Conservation (phyloP, 2,329 filamentous ascomycete species). For the Aspergillus brasiliensis region DNA sequence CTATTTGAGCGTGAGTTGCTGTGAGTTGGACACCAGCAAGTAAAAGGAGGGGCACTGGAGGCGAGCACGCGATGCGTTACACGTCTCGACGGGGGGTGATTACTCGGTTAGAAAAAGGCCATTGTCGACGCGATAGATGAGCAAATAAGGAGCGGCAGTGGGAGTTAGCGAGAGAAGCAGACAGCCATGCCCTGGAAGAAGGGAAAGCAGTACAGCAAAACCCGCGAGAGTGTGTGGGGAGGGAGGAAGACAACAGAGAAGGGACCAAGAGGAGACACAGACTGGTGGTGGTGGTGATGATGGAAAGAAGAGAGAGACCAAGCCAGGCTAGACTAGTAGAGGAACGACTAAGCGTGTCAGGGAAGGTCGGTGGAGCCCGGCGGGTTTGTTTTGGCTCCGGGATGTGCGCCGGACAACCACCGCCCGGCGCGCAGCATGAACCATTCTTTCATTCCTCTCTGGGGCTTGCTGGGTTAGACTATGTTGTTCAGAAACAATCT, state of each 20-base stretch:
- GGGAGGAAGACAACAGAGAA: neutral
- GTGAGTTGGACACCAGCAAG: slow-evolving; percentile 19
- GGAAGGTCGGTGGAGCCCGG: slow-evolving; percentile 35
- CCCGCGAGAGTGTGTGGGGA: slow-evolving; percentile 3
- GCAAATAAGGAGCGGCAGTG: slow-evolving; percentile 18
- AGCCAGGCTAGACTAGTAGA: slow-evolving; percentile 3
- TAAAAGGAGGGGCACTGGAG: slow-evolving; percentile 36
- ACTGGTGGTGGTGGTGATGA: slow-evolving; percentile 17
- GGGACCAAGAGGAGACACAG: slow-evolving; percentile 1
- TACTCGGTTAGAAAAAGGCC: slow-evolving; percentile 29
- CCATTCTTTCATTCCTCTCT: slow-evolving; percentile 26
- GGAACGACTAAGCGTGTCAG: slow-evolving; percentile 25
- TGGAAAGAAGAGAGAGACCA: slow-evolving; percentile 16
- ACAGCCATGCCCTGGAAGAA: slow-evolving; percentile 9
- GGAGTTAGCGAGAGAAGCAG: slow-evolving; percentile 13
- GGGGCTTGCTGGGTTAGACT: slow-evolving; percentile 23
- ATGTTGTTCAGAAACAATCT: neutral
- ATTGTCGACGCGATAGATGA: slow-evolving; percentile 28
- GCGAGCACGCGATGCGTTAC: slow-evolving; percentile 44
- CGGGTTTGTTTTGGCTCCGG: slow-evolving; percentile 40
- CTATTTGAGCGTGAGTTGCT: slow-evolving; percentile 20
- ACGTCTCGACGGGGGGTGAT: slow-evolving; percentile 33
- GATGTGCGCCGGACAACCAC: slow-evolving; percentile 40
- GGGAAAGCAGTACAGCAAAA: slow-evolving; percentile 10
- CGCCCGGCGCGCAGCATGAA: slow-evolving; percentile 37